A percentile compares a stretch with the other conserved stretches of the same genome.
phyloP scores from a whole-genome alignment of 768 basidiomycete species.

The Pleurotus salmoneostramineus region DNA sequence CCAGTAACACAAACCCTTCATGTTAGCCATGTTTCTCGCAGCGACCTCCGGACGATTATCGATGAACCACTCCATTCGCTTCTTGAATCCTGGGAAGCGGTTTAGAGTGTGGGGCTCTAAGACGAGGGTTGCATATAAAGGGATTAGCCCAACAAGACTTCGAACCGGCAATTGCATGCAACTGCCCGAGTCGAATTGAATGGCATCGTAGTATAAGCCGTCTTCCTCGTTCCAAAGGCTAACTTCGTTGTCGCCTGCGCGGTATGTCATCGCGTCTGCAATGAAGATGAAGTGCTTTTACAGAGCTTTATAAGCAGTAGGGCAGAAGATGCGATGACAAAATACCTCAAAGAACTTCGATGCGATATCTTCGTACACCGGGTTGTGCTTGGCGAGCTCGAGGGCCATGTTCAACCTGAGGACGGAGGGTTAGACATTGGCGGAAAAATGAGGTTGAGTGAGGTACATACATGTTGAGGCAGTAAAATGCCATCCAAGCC shows the following conservation, averaged over 20 bases:
- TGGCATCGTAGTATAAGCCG: constrained; percentile 98
- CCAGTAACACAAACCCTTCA: constrained; percentile 56
- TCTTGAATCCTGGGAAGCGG: constrained; percentile 96
- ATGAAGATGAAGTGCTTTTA: constrained; percentile 95
- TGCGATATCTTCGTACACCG: constrained; percentile 98
- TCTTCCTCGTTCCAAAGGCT: constrained; percentile 96
- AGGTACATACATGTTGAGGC: constrained; percentile 78
- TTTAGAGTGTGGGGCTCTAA: constrained; percentile 88
- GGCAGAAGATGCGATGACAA: background rate
- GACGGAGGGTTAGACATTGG: background rate
- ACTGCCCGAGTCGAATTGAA: constrained; percentile 77
- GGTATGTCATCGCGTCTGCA: constrained; percentile 96
- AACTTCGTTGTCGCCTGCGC: constrained; percentile 68
- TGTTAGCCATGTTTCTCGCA: constrained; percentile 92
- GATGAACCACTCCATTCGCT: constrained; percentile 98
- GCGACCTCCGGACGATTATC: constrained; percentile 88
- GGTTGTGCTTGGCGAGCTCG: constrained; percentile 95
- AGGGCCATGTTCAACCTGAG: constrained; percentile 92
- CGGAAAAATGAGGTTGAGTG: background rate
- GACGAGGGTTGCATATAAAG: constrained; percentile 91
- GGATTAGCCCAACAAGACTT: constrained; percentile 96
- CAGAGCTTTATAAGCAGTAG: background rate
- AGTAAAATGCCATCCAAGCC: constrained; percentile 99
- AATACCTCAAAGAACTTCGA: constrained; percentile 92
- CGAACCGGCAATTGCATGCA: constrained; percentile 91